Evolutionary conservation across 352 stramenopile genomes (phyloP).

Genomic region (Phytophthora sojae): DNA sequence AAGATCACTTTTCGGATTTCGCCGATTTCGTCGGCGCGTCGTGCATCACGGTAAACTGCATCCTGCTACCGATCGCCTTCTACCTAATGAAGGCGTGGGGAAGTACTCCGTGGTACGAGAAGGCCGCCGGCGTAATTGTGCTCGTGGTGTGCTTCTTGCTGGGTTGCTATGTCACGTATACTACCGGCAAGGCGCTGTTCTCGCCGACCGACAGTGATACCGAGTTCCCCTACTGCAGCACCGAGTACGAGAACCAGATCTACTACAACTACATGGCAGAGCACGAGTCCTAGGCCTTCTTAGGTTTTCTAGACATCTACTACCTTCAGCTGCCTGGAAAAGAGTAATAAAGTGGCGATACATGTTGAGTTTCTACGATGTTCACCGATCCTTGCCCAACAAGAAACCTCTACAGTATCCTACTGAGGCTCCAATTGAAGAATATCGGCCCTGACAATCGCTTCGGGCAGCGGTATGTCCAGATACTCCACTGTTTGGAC

Average conservation of each 20-base stretch:
- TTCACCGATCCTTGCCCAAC: not conserved
- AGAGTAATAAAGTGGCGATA: not conserved
- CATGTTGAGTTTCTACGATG: not conserved
- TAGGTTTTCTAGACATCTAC: not conserved
- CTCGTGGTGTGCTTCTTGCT: constrained; percentile 26
- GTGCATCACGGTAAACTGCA: constrained; percentile 46
- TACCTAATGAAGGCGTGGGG: constrained; percentile 41
- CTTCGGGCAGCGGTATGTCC: constrained; percentile 53
- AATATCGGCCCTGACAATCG: constrained; percentile 56
- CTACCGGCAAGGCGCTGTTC: constrained; percentile 32
- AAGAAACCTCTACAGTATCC: not conserved
- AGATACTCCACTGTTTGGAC: constrained; percentile 54
- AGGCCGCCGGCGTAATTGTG: constrained; percentile 20
- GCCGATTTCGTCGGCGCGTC: constrained; percentile 48
- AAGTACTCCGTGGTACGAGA: constrained; percentile 27
- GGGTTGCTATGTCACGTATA: constrained; percentile 35
- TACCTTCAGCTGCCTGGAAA: not conserved
- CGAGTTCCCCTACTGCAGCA: constrained; percentile 36
- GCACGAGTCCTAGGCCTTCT: constrained; percentile 18
- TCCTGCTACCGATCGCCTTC: constrained; percentile 48
- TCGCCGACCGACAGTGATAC: constrained; percentile 13
- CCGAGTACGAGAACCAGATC: constrained; percentile 42
- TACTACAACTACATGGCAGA: constrained; percentile 46
- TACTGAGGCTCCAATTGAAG: constrained; percentile 19
- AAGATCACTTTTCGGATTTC: constrained; percentile 50